phyloP scores from a whole-genome alignment of 371 early-diverging fungal genomes.

The Lichtheimia ramosa region DNA sequence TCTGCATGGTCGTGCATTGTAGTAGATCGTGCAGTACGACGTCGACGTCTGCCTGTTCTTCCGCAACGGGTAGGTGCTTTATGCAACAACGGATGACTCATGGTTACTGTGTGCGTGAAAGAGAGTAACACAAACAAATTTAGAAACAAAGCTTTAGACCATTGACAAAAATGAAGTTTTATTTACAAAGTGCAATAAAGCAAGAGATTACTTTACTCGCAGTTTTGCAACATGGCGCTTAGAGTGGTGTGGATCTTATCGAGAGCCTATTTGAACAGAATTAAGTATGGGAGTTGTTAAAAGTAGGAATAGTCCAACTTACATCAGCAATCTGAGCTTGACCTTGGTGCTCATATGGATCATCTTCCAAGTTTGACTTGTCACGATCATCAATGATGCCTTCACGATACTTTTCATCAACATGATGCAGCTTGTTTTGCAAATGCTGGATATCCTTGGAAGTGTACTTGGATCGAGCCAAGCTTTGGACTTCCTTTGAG shows the following conservation, averaged over 20 bases:
- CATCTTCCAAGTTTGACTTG: constrained; percentile 10
- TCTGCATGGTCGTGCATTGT: not conserved
- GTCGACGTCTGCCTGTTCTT: not conserved
- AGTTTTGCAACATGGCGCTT: constrained; percentile 27
- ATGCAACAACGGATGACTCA: not conserved
- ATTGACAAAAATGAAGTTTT: too few species aligned
- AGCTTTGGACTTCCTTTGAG: constrained; percentile 32
- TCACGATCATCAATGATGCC: constrained; percentile 21
- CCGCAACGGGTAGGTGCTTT: not conserved
- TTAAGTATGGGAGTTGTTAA: too few species aligned
- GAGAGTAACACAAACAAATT: not conserved
- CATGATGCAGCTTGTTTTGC: constrained; percentile 30
- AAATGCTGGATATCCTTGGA: constrained; percentile 33
- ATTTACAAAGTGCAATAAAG: too few species aligned
- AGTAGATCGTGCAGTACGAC: not conserved
- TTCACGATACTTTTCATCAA: constrained; percentile 25
- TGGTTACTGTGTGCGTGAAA: not conserved
- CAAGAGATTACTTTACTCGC: constrained; percentile 16
- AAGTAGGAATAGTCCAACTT: too few species aligned
- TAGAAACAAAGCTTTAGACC: too few species aligned
- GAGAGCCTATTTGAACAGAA: constrained; percentile 12
- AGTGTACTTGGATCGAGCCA: constrained; percentile 29
- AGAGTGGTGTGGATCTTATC: constrained; percentile 34
- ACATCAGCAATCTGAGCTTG: constrained; percentile 39
- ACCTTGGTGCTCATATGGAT: constrained; percentile 42